phyloP scores from a whole-genome alignment of 73 alveolate species.

The Tetrahymena borealis region DNA sequence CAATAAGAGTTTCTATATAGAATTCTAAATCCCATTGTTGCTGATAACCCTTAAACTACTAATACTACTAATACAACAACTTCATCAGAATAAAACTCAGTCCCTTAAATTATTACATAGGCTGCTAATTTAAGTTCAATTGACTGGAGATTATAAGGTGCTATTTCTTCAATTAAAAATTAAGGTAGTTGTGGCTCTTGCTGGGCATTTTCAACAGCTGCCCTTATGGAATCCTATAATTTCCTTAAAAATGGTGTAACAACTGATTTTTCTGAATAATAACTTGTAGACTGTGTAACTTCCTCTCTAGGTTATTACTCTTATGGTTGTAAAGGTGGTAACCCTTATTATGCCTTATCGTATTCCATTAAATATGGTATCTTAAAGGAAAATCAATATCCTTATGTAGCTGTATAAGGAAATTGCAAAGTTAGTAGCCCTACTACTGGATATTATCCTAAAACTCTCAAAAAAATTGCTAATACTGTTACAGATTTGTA shows the following conservation, averaged over 20 bases:
- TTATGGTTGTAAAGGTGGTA: constrained; percentile 58
- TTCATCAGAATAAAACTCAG: neutral
- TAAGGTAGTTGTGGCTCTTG: constrained; percentile 81
- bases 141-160: constrained; percentile 5
- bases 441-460: neutral
- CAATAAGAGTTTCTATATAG: constrained; percentile 35
- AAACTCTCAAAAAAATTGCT: neutral
- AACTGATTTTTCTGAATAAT: constrained; percentile 28
- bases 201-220: constrained; percentile 81
- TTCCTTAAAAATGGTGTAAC: neutral
- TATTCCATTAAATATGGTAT: constrained; percentile 11
- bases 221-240: constrained; percentile 44
- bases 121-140: neutral
- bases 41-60: neutral
- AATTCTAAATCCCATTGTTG: neutral
- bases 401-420: constrained; percentile 30
- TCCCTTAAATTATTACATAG: neutral
- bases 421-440: constrained; percentile 16
- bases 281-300: constrained; percentile 52
- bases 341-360: constrained; percentile 17
- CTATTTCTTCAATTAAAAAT: constrained; percentile 49
- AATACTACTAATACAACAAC: no score
- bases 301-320: neutral
- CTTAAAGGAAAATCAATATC: constrained; percentile 24
- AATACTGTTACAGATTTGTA: neutral